phyloP scores from a whole-genome alignment of 768 basidiomycete species.

The Roridomyces roridus region DNA sequence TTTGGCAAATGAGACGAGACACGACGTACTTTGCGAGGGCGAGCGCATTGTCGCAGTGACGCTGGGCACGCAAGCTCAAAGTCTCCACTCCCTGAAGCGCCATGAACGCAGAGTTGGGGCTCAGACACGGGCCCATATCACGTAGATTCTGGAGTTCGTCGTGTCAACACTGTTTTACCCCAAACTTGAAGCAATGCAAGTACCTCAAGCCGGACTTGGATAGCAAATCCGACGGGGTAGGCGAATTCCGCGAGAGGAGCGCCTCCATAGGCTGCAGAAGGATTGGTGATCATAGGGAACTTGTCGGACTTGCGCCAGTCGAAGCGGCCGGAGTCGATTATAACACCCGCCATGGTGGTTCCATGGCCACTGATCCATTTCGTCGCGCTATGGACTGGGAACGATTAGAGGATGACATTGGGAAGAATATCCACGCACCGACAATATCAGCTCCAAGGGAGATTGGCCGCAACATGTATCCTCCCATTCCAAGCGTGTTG shows the following conservation, averaged over 20 bases:
- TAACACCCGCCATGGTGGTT: constrained; percentile 63
- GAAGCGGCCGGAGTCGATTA: constrained; percentile 62
- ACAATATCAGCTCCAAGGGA: constrained; percentile 81
- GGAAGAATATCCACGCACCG: too few relatives aligned
- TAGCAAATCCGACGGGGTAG: constrained; percentile 54
- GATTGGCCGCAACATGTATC: constrained; percentile 73
- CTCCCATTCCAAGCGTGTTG: constrained; percentile 79
- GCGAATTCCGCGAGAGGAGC: constrained; percentile 53
- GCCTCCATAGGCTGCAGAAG: constrained; percentile 64
- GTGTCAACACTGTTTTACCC: background rate
- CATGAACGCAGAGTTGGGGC: constrained; percentile 39
- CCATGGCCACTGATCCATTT: constrained; percentile 47
- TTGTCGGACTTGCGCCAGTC: constrained; percentile 55
- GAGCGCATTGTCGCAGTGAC: constrained; percentile 62
- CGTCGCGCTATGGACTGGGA: background rate
- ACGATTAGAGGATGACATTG: too few relatives aligned
- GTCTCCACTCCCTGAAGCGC: constrained; percentile 45
- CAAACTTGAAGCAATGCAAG: constrained; percentile 2
- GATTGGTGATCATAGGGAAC: constrained; percentile 63
- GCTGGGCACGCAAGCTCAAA: constrained; percentile 58
- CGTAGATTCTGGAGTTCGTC: background rate
- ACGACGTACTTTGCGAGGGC: too few relatives aligned
- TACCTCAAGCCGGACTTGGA: constrained; percentile 52
- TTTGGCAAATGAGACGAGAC: too few relatives aligned
- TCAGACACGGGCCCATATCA: constrained; percentile 33